Evolutionary conservation across 371 early-diverging fungal genomes (phyloP), one percentile per base, ranked within the genome.

Genomic region (Syncephalastrum monosporum): DNA sequence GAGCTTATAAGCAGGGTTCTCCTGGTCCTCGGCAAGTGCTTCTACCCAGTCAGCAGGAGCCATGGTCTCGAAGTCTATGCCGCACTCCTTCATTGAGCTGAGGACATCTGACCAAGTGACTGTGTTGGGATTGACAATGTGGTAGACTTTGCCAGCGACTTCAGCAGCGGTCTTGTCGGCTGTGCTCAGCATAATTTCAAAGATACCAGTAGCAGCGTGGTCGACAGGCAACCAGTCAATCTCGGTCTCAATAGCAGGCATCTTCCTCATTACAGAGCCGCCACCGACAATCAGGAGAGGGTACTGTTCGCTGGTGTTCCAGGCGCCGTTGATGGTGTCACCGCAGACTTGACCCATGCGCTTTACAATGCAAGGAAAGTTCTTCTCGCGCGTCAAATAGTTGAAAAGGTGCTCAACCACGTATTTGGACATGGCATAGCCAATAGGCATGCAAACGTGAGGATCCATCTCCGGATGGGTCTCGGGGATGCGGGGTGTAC

Each of bases 321-420:
- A 78, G 3, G 66, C 64, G 19, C 75, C 79, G 19, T 63, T 48
- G 1, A 46, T 33, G 13, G 64, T 58, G 38, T 74, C 70, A 15
- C 74, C 74, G 33, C 63, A 65, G 16, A 73, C 60, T 59, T 75
- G 79, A 2, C 74, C 74, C 14, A 75, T 45, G n/a, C 75, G 69
- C 15, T 71, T 57, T 13, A 75, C 52, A 21, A 60, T 55, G 10
- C 63, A 56, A 6, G 71, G 71, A 12, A 72, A 58, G 14, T 64
- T 65, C 56, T 68, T 74, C 25, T 70, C 46, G 0, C 33, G 49
- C 5, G 64, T 55, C 15, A 67, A 55, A 25, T 64, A 65, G 8
- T 63, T 27, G 4, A 67, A 50, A 10, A 78, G 53, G 1, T 54
- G 56, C 38, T 78, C 75, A 17, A 61, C 59, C 27, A 78, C 58